Evolutionary conservation across 202 grass and related monocot species (phyloP), one percentile per base, ranked within the genome.

Genomic region (Sporobolus alterniflorus): DNA sequence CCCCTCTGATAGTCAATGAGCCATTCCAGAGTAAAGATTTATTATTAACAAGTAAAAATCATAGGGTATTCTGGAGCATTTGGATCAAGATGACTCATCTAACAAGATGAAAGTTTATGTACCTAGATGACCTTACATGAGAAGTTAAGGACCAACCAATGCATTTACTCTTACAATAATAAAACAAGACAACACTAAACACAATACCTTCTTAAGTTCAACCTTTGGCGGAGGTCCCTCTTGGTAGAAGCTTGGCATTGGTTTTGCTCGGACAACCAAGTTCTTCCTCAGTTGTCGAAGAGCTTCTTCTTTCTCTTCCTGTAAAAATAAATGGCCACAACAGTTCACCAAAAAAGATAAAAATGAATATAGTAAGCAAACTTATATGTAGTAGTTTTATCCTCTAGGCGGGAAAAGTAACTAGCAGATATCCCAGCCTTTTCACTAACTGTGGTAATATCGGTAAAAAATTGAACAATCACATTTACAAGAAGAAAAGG

Each of bases 231-330:
- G 92, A 71, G 87, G 87, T n/a, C 84, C 92, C 48, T 94, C 92
- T 50, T 88, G 87, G 84, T 94, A 94, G 77, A 94, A 94, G 69
- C 84, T 94, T 67, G 92, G 92, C 60, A 94, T 79, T 3, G 92
- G 92, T 34, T 89, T 91, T 76, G 92, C 92, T 83, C 85, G 84
- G 66, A 94, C 75, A 52, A 81, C 88, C 69, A 94, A 86, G 63
- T 81, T 94, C 81, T 91, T 94, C 79, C 92, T 94, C 70, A 94
- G 69, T 68, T 94, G 80, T 67, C 86, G 91, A 74, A 94, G 62
- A 85, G 78, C 73, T 85, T 85, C 87, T 80, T 98, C 89, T 90
- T 98, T 87, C 73, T 95, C 96, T 87, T 98, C 96, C 96, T 98
- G 66, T 14, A 91, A 79, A 84, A 73, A 14, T 26, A 41, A 44